Evolutionary conservation across 2,329 filamentous ascomycete species (phyloP).

Genomic region (Xylaria sp.): DNA sequence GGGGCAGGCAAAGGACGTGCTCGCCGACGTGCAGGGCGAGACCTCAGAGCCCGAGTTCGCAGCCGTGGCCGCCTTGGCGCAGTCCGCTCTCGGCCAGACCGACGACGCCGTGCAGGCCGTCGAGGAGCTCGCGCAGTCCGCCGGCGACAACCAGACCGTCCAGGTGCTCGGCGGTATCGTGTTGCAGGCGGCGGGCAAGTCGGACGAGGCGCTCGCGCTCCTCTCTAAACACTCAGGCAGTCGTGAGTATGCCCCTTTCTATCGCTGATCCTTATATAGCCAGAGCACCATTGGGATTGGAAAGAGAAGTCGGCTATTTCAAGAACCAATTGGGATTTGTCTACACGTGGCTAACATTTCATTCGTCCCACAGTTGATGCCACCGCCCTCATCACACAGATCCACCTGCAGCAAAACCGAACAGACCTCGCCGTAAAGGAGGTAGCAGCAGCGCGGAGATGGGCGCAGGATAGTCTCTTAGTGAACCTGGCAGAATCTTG

Average conservation of each 20-base stretch:
- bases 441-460: constrained; percentile 84
- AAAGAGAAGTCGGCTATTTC: neutral
- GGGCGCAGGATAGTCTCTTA: constrained; percentile 93
- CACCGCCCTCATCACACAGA: constrained; percentile 89
- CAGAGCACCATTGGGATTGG: neutral
- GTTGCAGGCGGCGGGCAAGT: constrained; percentile 79
- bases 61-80: constrained; percentile 80
- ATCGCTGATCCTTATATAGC: neutral
- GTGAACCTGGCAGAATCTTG: constrained; percentile 96
- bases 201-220: constrained; percentile 85
- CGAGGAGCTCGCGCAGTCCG: constrained; percentile 73
- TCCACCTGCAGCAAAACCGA: constrained; percentile 90
- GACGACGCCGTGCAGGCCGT: constrained; percentile 70
- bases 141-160: constrained; percentile 79
- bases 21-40: constrained; percentile 72
- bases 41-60: constrained; percentile 73
- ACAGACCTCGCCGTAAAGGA: constrained; percentile 92
- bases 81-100: constrained; percentile 68
- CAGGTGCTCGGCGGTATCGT: constrained; percentile 86
- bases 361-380: constrained; percentile 65
- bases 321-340: neutral
- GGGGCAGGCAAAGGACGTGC: constrained; percentile 78
- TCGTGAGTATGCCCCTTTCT: constrained; percentile 64
- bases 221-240: constrained; percentile 86
- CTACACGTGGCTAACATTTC: constrained; percentile 5